These are phyloP conservation scores for Trametes maxima DNA, from an alignment of 768 basidiomycete genomes.

Conservation along the genomic window DNA sequence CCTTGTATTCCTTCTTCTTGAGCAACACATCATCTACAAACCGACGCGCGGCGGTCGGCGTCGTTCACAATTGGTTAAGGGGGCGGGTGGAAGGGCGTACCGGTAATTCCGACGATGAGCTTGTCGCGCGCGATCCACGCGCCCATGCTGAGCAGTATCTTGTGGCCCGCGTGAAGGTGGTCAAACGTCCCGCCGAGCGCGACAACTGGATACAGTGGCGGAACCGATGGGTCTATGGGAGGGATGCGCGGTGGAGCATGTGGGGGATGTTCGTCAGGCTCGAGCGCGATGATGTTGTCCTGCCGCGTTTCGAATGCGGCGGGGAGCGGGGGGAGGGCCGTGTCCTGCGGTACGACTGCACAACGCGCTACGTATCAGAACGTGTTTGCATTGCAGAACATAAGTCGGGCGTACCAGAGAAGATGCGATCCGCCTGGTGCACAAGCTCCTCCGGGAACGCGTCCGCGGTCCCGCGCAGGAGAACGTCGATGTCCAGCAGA, in stretches of 20 bases:
- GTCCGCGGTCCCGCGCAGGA: constrained; percentile 61
- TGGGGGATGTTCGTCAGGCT: constrained; percentile 21
- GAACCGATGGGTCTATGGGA: constrained; percentile 20
- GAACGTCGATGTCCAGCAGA: constrained; percentile 76
- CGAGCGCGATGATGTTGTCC: constrained; percentile 19
- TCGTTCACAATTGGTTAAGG: background rate
- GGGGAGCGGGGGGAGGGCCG: constrained; percentile 11
- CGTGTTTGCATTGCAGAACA: constrained; percentile 10
- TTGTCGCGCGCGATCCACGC: constrained; percentile 79
- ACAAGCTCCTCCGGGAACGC: constrained; percentile 42
- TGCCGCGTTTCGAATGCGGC: background rate
- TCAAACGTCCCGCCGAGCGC: constrained; percentile 96
- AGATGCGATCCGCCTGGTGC: constrained; percentile 38
- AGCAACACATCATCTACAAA: constrained; percentile 68
- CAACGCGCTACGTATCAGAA: background rate
- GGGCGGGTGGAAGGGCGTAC: constrained; percentile 41
- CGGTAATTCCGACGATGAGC: constrained; percentile 89
- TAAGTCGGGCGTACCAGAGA: constrained; percentile 20
- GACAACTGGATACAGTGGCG: constrained; percentile 60
- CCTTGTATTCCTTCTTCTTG: constrained; percentile 66
- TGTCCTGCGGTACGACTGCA: constrained; percentile 13
- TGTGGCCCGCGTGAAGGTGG: constrained; percentile 96
- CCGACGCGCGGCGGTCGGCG: background rate
- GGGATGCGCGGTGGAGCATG: constrained; percentile 15
- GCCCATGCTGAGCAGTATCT: constrained; percentile 92